Evolutionary conservation across 140 eudicot genomes (phyloP), one percentile per base, ranked within the genome.

Genomic region (Anethum foeniculum): DNA sequence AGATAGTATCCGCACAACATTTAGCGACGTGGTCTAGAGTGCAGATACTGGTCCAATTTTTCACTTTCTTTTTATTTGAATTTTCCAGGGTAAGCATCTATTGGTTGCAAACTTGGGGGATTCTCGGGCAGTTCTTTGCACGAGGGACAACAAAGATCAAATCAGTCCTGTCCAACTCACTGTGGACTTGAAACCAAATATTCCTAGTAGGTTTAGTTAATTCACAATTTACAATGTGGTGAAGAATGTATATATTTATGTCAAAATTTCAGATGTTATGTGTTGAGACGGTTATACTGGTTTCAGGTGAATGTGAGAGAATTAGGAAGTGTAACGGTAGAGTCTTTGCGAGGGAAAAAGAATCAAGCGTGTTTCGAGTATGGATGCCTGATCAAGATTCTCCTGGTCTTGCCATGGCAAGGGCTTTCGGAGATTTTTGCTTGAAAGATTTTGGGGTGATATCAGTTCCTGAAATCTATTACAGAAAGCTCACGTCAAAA

Each of bases 351-450:
- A 85, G 88, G 89, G 89, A 89, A 15, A 84, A 85, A 48, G 98
- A 89, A 80, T 90, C 94, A 7, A 87, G 80, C 19, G 87, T 93
- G 19, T 85, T 74, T 67, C 77, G 92, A 77, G 82, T 93, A 43
- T 93, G 97, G 97, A 80, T 89, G 90, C 95, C 93, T 15, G 86
- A 93, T 79, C 88, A 89, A 77, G 97, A 91, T 77, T 84, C 87
- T 82, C 96, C 97, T 9, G 97, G 97, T 43, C 92, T 92, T 27
- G 97, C 97, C 79, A 92, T 90, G 93, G 87, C 97, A 0, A 81
- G 96, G 78, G 92, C 97, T 75, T 90, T 93, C 25, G 94, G 96
- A 38, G 97, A 90, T 74, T 93, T 87, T 52, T 90, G 96, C 78
- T 80, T 93, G 23, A 92, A 90, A 86, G 96, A 92, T 83, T 92